Evolutionary conservation across 306 rosid species (phyloP), one percentile per base, ranked within the genome.

Genomic region (Argentina anserina): DNA sequence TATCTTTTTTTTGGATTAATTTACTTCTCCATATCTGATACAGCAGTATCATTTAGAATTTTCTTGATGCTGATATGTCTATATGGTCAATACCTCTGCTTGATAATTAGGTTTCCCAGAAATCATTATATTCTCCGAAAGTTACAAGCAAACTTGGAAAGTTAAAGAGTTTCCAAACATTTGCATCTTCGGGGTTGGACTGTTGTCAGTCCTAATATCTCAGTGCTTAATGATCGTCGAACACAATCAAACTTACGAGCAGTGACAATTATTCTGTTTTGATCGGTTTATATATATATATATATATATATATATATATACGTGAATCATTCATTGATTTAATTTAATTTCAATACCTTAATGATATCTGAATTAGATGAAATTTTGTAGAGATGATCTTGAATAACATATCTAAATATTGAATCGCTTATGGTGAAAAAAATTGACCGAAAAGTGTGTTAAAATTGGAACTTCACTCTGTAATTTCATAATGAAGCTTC

Each of bases 51-150:
- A 49, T 49, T 82, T 80, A 34, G 81, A 75, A 39, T 67, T 75
- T 81, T 73, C 79, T 69, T 75, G 79, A 72, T 75, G 75, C 26
- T 26, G 81, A 81, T 65, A 61, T 49, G 23, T 20, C 1, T 6
- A 49, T 49, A 49, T 20, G 25, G 55, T 49, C 55, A 50, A 50
- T 50, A n/a, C 26, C 8, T 50, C 26, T 20, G 56, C 56, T 50
- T 50, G 26, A 50, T 50, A 20, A 50, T n/a, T n/a, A 50, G 26
- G 56, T 50, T n/a, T 7, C 23, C 11, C 4, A 49, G 3, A 55
- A 42, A 39, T 82, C 77, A 81, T 85, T 75, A 71, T 76, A 80
- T 59, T 75, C 72, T 70, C 70, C 61, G 34, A 55, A 50, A 50
- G 56, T 50, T 50, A 50, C 56, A 50, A 50, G 56, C 26, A 50